phyloP scores from a whole-genome alignment of 352 stramenopile genomes.

The Stramenopiles sp. region DNA sequence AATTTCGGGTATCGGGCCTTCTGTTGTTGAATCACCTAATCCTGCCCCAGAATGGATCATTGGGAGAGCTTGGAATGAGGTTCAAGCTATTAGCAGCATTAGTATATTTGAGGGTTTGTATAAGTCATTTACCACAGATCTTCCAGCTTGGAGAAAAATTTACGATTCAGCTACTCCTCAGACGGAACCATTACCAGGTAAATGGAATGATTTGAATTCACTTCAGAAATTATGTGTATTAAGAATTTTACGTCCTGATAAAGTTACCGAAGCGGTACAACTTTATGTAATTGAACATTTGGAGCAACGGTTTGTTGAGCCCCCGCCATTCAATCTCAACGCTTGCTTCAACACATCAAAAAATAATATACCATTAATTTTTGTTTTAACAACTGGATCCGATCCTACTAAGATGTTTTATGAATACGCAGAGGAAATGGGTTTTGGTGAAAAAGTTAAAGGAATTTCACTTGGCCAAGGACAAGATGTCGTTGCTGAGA shows the following conservation, averaged over 20 bases:
- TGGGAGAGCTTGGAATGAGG: constrained; percentile 23
- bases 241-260: constrained; percentile 52
- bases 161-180: constrained; percentile 49
- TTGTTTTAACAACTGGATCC: constrained; percentile 60
- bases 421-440: constrained; percentile 43
- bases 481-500: constrained; percentile 49
- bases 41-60: constrained; percentile 25
- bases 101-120: constrained; percentile 50
- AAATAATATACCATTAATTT: constrained; percentile 71
- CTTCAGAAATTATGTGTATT: constrained; percentile 56
- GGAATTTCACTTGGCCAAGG: constrained; percentile 72
- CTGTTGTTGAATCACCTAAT: constrained; percentile 15
- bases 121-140: constrained; percentile 31
- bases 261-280: constrained; percentile 54
- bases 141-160: constrained; percentile 11
- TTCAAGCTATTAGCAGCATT: constrained; percentile 24
- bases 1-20: constrained; percentile 28
- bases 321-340: constrained; percentile 58
- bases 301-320: constrained; percentile 59
- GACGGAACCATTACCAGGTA: constrained; percentile 22
- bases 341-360: constrained; percentile 61
- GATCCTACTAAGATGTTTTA: constrained; percentile 69
- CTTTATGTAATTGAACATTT: constrained; percentile 34
- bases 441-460: constrained; percentile 44
- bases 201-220: constrained; percentile 27